These are phyloP conservation scores for Candida maris DNA, from an alignment of 805 yeast genomes.

Conservation along the genomic window DNA sequence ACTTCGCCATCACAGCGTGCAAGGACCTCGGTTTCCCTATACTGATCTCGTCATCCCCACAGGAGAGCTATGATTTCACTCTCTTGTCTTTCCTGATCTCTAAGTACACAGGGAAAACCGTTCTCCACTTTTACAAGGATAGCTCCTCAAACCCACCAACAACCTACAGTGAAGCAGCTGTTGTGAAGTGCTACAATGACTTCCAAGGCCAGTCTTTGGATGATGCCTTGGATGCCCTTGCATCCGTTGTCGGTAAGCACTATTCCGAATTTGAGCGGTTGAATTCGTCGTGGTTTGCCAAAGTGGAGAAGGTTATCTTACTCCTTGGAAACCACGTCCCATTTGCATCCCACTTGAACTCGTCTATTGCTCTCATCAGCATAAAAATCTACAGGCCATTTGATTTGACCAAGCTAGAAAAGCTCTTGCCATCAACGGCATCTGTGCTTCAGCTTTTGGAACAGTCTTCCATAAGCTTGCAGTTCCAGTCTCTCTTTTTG, in stretches of 20 bases:
- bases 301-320: conserved; percentile 43
- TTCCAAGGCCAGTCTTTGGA: conserved; percentile 30
- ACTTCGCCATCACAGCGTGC: conserved; percentile 62
- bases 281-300: conserved; percentile 24
- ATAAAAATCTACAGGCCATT: conserved; percentile 76
- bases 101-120: conserved; percentile 46
- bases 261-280: conserved; percentile 39
- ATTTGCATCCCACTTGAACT: conserved; percentile 11
- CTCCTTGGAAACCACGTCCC: conserved; percentile 54
- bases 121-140: conserved; percentile 63
- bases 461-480: conserved; percentile 47
- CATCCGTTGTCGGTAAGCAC: conserved; percentile 25
- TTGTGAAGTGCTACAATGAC: conserved; percentile 13
- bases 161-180: conserved; percentile 4
- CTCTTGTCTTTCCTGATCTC: conserved; percentile 59
- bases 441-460: conserved; percentile 59
- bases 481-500: conserved; percentile 48
- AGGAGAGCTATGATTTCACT: conserved; percentile 52
- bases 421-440: conserved; percentile 48
- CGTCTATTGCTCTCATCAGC: conserved; percentile 44
- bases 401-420: conserved; percentile 46
- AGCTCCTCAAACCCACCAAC: conserved; percentile 9
- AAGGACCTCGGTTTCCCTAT: conserved; percentile 66
- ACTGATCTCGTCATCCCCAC: conserved; percentile 59
- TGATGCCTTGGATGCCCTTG: conserved; percentile 30